A percentile compares a stretch with the other conserved stretches of the same genome.
These are phyloP conservation scores for Tetrahymena elliotti DNA, from an alignment of 73 alveolate species.

Conservation along the genomic window DNA sequence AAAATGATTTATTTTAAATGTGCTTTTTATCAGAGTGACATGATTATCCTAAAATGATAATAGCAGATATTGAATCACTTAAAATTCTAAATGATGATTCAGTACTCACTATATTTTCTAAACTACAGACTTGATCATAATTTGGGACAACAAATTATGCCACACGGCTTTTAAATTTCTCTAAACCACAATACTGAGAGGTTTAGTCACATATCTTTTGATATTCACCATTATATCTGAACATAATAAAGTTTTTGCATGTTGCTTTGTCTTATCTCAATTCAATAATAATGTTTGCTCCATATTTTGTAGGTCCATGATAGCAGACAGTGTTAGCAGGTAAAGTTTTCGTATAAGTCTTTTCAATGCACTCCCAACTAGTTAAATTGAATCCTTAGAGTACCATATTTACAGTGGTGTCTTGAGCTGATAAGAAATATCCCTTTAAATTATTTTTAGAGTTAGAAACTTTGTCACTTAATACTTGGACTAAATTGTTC, in stretches of 20 bases:
- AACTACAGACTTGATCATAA: not conserved
- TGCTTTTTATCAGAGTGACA: not conserved
- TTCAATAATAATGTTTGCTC: not conserved
- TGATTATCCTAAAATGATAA: not conserved
- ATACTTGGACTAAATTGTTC: not conserved
- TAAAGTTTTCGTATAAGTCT: not conserved
- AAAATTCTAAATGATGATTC: not conserved
- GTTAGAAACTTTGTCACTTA: not conserved
- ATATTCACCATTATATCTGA: not conserved
- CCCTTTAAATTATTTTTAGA: not conserved
- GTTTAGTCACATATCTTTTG: not conserved
- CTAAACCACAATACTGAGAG: not conserved
- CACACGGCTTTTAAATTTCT: not conserved
- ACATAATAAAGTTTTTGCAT: not conserved
- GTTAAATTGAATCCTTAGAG: not conserved
- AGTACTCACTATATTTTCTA: not conserved
- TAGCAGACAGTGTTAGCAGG: not conserved
- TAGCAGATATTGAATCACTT: not conserved
- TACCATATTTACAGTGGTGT: not conserved
- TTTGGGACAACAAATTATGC: not conserved
- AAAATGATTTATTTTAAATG: not conserved
- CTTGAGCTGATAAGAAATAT: not conserved
- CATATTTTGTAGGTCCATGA: not conserved
- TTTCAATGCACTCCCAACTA: not conserved
- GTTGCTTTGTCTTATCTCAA: not conserved